Conservation (phyloP, 2,329 filamentous ascomycete genomes). For the Alternaria hordeiaustralica region DNA sequence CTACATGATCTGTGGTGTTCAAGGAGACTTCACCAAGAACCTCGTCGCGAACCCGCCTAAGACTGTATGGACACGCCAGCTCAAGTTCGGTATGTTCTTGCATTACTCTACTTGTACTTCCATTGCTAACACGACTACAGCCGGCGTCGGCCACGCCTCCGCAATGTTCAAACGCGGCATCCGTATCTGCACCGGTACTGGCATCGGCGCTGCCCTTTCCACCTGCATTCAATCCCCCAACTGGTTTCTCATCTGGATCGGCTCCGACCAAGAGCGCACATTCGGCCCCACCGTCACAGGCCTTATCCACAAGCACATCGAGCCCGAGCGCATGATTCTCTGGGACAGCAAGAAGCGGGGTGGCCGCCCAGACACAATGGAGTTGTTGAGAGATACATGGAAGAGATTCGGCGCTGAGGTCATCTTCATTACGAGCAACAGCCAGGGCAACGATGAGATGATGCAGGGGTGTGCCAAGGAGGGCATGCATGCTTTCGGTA, state of each 20-base stretch:
- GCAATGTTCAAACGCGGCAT: constrained; percentile 47
- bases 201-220: constrained; percentile 44
- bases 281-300: constrained; percentile 44
- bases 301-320: constrained; percentile 42
- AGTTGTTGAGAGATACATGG: constrained; percentile 44
- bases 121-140: constrained; percentile 26
- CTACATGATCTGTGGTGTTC: constrained; percentile 48
- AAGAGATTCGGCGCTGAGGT: constrained; percentile 42
- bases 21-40: constrained; percentile 45
- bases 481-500: constrained; percentile 45
- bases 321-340: constrained; percentile 46
- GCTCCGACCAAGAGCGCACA: constrained; percentile 44
- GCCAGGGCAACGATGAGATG: constrained; percentile 48
- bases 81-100: constrained; percentile 43
- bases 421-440: constrained; percentile 47
- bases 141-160: constrained; percentile 44
- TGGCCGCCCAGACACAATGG: constrained; percentile 42
- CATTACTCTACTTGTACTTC: neutral
- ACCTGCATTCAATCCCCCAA: constrained; percentile 45
- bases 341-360: constrained; percentile 47
- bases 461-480: constrained; percentile 43
- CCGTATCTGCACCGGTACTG: constrained; percentile 45
- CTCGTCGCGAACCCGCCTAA: constrained; percentile 43
- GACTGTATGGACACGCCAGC: constrained; percentile 42
- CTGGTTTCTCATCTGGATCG: constrained; percentile 49